Evolutionary conservation across 345 rosid genomes (phyloP).

Genomic region (sweet orange (Citrus sinensis)): DVS_A1.0 CM039161.1:11409501-11410000

Average conservation of each 20-base stretch:
- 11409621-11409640: conserved; percentile 53
- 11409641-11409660: conserved; percentile 68
- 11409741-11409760: conserved; percentile 75
- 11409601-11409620: conserved; percentile 62
- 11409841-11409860: not conserved
- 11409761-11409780: conserved; percentile 73
- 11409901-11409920: not conserved
- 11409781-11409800: conserved; percentile 53
- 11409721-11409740: conserved; percentile 90
- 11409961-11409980: not conserved
- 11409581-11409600: conserved; percentile 59
- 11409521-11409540: conserved; percentile 63
- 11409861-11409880: not conserved
- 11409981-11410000: not conserved
- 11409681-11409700: conserved; percentile 51
- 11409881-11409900: not conserved
- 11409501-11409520: conserved; percentile 61
- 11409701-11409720: conserved; percentile 81
- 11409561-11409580: conserved; percentile 67
- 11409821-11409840: conserved; percentile 16
- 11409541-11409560: conserved; percentile 59
- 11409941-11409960: not conserved
- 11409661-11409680: conserved; percentile 68
- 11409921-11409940: not conserved
- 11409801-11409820: conserved; percentile 87